phyloP scores from a whole-genome alignment of 2,329 filamentous ascomycete species.

The Trichothecium sympodiale region DNA sequence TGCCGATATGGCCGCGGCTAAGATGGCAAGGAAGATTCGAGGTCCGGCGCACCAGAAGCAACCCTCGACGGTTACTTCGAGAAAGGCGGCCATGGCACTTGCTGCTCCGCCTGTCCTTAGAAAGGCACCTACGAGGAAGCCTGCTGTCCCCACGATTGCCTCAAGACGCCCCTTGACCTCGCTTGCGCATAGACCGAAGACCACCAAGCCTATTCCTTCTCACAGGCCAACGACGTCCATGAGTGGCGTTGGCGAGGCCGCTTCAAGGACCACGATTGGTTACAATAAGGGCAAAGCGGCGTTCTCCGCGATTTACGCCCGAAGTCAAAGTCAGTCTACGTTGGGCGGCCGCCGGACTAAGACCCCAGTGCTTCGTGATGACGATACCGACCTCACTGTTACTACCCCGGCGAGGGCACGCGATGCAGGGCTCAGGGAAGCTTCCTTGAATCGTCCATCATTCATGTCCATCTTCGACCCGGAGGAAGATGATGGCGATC shows the following conservation, averaged over 20 bases:
- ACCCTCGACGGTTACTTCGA: slow-evolving; percentile 25
- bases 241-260: slow-evolving; percentile 49
- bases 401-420: slow-evolving; percentile 28
- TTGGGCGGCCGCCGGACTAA: slow-evolving; percentile 9
- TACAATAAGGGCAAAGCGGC: slow-evolving; percentile 66
- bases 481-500: slow-evolving; percentile 26
- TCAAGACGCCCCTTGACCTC: slow-evolving; percentile 17
- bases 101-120: slow-evolving; percentile 20
- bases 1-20: slow-evolving; percentile 2
- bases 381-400: slow-evolving; percentile 27
- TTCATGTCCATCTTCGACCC: slow-evolving; percentile 51
- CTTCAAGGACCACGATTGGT: slow-evolving; percentile 72
- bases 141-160: not conserved
- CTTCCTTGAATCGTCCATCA: slow-evolving; percentile 28
- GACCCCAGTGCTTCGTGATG: slow-evolving; percentile 3
- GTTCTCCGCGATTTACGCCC: slow-evolving; percentile 30
- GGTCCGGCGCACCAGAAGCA: not conserved
- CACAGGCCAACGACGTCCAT: slow-evolving; percentile 40
- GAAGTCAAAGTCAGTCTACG: slow-evolving; percentile 7
- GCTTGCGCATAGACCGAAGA: slow-evolving; percentile 17
- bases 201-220: slow-evolving; percentile 24
- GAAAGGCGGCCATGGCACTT: slow-evolving; percentile 42
- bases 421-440: slow-evolving; percentile 12
- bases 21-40: slow-evolving; percentile 5
- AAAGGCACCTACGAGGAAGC: slow-evolving; percentile 9